Conservation (phyloP, 345 rosid genomes). For the Reutealis trisperma region DNA sequence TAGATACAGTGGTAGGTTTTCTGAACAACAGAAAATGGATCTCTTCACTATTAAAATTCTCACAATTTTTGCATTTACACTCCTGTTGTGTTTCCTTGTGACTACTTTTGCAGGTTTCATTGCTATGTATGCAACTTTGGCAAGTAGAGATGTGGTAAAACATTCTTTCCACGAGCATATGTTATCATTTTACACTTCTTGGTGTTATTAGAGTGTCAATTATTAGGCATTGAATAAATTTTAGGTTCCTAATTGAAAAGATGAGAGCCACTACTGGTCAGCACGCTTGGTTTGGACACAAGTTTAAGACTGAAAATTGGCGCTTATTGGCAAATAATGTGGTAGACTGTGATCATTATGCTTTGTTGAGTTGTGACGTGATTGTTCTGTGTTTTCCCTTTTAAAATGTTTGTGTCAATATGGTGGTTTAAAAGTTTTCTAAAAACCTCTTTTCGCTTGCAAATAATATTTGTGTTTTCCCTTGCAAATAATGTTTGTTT, state of each 20-base stretch:
- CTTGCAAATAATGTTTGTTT: too few species aligned
- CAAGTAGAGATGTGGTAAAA: constrained; percentile 95
- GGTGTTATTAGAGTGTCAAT: constrained; percentile 3
- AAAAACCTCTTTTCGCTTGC: too few species aligned
- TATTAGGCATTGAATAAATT: background rate
- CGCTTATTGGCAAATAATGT: background rate
- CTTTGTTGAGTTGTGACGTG: background rate
- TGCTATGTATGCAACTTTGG: constrained; percentile 89
- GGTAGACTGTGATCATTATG: background rate
- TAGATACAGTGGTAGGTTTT: constrained; percentile 83
- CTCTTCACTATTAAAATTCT: background rate
- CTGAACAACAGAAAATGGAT: constrained; percentile 8
- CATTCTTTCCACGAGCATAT: background rate
- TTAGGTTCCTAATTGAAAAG: background rate
- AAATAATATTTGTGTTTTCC: background rate
- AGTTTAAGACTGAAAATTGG: background rate
- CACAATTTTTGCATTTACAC: background rate
- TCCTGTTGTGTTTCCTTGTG: constrained; percentile 17
- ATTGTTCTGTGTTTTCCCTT: background rate
- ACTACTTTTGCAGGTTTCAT: constrained; percentile 68
- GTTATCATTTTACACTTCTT: constrained; percentile 5
- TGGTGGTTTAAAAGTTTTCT: background rate
- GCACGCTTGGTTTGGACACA: background rate
- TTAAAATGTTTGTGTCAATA: background rate
- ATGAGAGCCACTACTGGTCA: background rate